Conservation (phyloP, 192 early-diverging fungal species). For the Glomus cerebriforme region DNA sequence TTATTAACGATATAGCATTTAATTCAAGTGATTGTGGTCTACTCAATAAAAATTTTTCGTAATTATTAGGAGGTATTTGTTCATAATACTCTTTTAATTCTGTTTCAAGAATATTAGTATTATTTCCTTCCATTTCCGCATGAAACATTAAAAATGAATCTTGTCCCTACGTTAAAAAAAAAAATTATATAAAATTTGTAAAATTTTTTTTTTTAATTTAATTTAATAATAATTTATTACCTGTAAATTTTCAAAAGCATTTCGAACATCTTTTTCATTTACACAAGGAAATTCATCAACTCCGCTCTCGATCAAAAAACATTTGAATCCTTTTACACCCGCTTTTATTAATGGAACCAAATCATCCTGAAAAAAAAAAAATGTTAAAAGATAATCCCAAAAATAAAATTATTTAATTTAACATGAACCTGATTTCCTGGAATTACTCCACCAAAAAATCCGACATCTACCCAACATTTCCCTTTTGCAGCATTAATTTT, state of each 20-base stretch:
- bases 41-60: conserved; percentile 67
- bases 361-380: conserved; percentile 37
- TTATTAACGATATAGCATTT: conserved; percentile 72
- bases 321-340: conserved; percentile 81
- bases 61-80: conserved; percentile 54
- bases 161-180: conserved; percentile 25
- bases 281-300: conserved; percentile 85
- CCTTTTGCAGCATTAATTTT: conserved; percentile 69
- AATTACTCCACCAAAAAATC: conserved; percentile 78
- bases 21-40: conserved; percentile 74
- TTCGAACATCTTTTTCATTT: conserved; percentile 63
- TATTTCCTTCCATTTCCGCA: conserved; percentile 63
- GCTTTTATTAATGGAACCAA: conserved; percentile 62
- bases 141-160: conserved; percentile 75
- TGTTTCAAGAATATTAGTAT: conserved; percentile 20
- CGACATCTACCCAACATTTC: conserved; percentile 77
- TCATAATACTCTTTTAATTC: conserved; percentile 43
- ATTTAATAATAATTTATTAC: conserved; percentile 23
- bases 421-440: conserved; percentile 59
- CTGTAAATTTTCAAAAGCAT: conserved; percentile 67
- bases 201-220: not conserved
- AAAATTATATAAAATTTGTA: not conserved
- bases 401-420: not conserved
- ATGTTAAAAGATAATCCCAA: not conserved
- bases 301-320: conserved; percentile 82